Evolutionary conservation across 148 eudicot species (phyloP).

Genomic region (Euryodendron excelsum): DNA sequence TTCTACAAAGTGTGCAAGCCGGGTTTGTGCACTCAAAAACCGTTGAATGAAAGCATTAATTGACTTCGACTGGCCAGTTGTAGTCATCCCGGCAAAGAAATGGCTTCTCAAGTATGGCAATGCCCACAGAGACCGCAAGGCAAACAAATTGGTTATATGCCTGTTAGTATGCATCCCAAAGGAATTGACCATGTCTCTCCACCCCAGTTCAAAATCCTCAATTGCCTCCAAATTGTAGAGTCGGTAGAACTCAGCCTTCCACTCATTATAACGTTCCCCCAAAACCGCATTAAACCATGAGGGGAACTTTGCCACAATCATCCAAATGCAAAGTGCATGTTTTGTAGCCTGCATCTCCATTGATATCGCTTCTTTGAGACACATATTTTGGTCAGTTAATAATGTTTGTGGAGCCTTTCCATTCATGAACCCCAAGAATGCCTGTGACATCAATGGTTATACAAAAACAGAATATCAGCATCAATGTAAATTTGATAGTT

Average conservation of each 20-base stretch:
- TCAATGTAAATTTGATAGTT: not conserved
- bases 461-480: conserved; percentile 16
- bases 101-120: conserved; percentile 80
- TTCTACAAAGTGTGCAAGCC: conserved; percentile 85
- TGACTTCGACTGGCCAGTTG: conserved; percentile 68
- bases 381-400: conserved; percentile 88
- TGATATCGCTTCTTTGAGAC: conserved; percentile 82
- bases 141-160: conserved; percentile 71
- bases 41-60: conserved; percentile 90
- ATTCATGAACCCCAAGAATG: conserved; percentile 72
- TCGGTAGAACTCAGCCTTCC: conserved; percentile 88
- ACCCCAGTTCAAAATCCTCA: conserved; percentile 85
- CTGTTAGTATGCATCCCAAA: conserved; percentile 74
- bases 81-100: conserved; percentile 81
- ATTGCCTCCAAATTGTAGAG: conserved; percentile 72
- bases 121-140: conserved; percentile 74
- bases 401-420: conserved; percentile 84
- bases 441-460: conserved; percentile 42
- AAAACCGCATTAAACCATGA: conserved; percentile 95
- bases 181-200: conserved; percentile 81
- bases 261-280: conserved; percentile 87
- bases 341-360: conserved; percentile 85
- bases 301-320: conserved; percentile 82
- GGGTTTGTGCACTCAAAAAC: conserved; percentile 81
- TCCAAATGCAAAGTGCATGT: conserved; percentile 96